These are phyloP conservation scores for Ustilago hordei DNA, from an alignment of 1,284 basidiomycete species.

Conservation along the genomic window DNA sequence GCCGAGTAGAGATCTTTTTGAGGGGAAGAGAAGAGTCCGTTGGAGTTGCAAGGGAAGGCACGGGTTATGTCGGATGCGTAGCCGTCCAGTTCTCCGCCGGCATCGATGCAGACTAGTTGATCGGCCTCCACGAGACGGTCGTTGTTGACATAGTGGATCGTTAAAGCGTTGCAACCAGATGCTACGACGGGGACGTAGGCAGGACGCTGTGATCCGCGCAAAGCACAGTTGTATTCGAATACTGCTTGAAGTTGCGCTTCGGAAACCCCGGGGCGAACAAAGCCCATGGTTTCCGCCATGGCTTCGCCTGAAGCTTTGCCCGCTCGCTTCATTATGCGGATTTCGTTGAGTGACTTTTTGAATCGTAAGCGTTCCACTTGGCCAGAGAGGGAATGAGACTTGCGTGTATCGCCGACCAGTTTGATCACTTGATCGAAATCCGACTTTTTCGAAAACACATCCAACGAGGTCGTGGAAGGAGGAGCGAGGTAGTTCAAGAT, in stretches of 20 bases:
- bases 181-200: conserved; percentile 69
- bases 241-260: conserved; percentile 63
- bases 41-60: conserved; percentile 79
- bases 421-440: conserved; percentile 66
- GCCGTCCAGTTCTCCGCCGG: conserved; percentile 74
- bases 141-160: conserved; percentile 66
- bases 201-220: conserved; percentile 61
- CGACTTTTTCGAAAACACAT: conserved; percentile 62
- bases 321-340: conserved; percentile 64
- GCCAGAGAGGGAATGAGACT: conserved; percentile 57
- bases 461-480: conserved; percentile 55
- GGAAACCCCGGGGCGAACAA: conserved; percentile 39
- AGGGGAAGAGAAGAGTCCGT: conserved; percentile 76
- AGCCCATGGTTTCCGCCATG: conserved; percentile 66
- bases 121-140: conserved; percentile 50
- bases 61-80: conserved; percentile 98
- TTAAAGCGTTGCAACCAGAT: conserved; percentile 58
- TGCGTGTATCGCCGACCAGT: conserved; percentile 60
- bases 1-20: conserved; percentile 90
- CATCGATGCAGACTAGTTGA: conserved; percentile 66
- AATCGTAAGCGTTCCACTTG: conserved; percentile 62
- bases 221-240: conserved; percentile 63
- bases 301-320: conserved; percentile 60
- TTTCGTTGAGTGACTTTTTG: conserved; percentile 62
- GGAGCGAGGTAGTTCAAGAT: conserved; percentile 66